A percentile compares a stretch with the other conserved stretches of the same genome.
phyloP scores from a whole-genome alignment of 2,329 filamentous ascomycete species.

The Xylariaceae sp. region DNA sequence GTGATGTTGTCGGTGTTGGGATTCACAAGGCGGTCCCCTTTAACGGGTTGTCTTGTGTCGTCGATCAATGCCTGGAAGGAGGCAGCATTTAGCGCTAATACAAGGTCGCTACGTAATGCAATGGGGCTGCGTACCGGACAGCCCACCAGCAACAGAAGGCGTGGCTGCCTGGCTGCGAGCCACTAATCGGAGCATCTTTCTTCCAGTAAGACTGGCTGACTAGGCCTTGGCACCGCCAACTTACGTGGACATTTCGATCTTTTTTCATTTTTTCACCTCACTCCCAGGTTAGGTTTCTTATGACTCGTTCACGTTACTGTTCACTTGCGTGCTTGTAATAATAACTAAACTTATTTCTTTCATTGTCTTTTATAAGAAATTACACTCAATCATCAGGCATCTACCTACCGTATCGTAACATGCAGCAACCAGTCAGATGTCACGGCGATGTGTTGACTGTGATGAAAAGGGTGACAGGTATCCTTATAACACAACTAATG shows the following conservation, averaged over 20 bases:
- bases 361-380: too few relatives aligned
- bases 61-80: slow-evolving; percentile 15
- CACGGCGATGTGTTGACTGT: too few relatives aligned
- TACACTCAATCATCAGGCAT: too few relatives aligned
- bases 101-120: slow-evolving; percentile 36
- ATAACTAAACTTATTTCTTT: too few relatives aligned
- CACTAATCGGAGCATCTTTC: not conserved
- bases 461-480: too few relatives aligned
- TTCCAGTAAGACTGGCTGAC: not conserved
- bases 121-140: slow-evolving; percentile 31
- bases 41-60: not conserved
- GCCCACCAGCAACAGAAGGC: slow-evolving; percentile 2
- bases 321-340: too few relatives aligned
- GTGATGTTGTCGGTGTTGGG: not conserved
- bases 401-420: too few relatives aligned
- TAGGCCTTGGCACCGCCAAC: not conserved
- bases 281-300: too few relatives aligned
- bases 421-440: too few relatives aligned
- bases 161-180: slow-evolving; percentile 22
- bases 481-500: too few relatives aligned
- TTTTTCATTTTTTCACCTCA: not conserved
- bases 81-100: slow-evolving; percentile 26
- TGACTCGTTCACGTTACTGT: too few relatives aligned
- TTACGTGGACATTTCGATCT: not conserved
- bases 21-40: not conserved